Evolutionary conservation across 2,329 filamentous ascomycete genomes (phyloP).

Genomic region (Botrytis galanthina): DNA sequence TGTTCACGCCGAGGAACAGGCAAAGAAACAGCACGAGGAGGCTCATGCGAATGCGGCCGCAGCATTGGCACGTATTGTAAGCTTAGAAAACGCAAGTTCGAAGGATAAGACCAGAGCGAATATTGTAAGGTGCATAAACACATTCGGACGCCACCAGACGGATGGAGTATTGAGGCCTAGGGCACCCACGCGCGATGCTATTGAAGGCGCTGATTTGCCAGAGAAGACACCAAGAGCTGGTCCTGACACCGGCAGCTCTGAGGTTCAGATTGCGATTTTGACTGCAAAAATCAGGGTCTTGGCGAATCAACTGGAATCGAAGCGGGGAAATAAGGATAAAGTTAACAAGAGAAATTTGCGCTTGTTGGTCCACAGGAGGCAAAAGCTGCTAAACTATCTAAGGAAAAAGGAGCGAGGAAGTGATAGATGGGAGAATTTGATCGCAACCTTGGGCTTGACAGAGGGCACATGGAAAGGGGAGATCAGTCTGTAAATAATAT

Average conservation of each 20-base stretch:
- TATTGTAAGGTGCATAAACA: constrained; percentile 77
- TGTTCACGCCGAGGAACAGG: constrained; percentile 41
- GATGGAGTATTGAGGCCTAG: constrained; percentile 62
- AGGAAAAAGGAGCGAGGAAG: constrained; percentile 87
- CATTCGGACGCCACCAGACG: constrained; percentile 88
- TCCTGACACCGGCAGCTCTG: constrained; percentile 88
- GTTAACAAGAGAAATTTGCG: constrained; percentile 90
- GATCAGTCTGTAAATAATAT: constrained; percentile 62
- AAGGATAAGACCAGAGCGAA: constrained; percentile 80
- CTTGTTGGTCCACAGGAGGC: constrained; percentile 80
- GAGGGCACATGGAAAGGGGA: constrained; percentile 89
- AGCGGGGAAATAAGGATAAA: constrained; percentile 78
- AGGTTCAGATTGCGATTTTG: constrained; percentile 96
- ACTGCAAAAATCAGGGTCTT: constrained; percentile 89
- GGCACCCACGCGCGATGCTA: constrained; percentile 27
- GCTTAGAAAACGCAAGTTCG: constrained; percentile 71
- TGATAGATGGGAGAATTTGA: constrained; percentile 81
- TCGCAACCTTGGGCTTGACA: constrained; percentile 79
- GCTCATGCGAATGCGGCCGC: constrained; percentile 67
- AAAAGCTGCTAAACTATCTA: constrained; percentile 86
- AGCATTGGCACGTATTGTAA: constrained; percentile 76
- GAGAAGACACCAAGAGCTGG: constrained; percentile 67
- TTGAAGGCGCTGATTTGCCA: constrained; percentile 26
- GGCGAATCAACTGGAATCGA: constrained; percentile 65
- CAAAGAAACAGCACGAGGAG: constrained; percentile 47